Evolutionary conservation across 2,329 filamentous ascomycete species (phyloP), one percentile per base, ranked within the genome.

Genomic region (Didymella keratinophila): DNA sequence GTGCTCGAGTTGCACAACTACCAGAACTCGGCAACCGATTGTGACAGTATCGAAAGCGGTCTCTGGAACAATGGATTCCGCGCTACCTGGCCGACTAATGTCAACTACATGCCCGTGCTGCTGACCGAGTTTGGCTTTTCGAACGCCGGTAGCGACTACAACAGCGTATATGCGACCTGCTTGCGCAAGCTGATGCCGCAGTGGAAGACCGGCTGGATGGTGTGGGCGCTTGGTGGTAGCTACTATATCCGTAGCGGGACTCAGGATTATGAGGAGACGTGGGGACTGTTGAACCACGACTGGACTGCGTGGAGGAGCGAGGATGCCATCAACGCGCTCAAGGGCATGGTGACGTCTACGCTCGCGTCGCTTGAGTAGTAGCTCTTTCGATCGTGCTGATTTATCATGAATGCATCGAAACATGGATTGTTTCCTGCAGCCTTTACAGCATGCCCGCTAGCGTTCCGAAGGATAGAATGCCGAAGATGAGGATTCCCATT

Each of bases 1-100:
- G 84, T 86, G 8, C 78, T 87, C 2, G 86, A 88, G 71, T 76
- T 87, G 10, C 86, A 88, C 78, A 87, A 86, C 74, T 88, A 88
- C 71, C 78, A 85, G 59, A 85, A 80, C 63, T 67, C 71, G n/a
- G 80, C 81, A 3, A 78, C 71, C 0, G 80, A 76, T 65, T 88
- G 86, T 70, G 68, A 70, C 9, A 75, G 74, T 9, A 78, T 87
- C 12, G 73, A 78, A 60, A 71, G 75, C 48, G 80, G 80, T 18
- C 73, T 87, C 6, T 80, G 81, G 71, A 77, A 76, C 51, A 79
- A 81, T 57, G 86, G 85, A 0, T 87, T 86, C 76, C 77, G 82
- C 64, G 83, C 84, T 1, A 78, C 84, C 72, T 77, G 80, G 61
- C 59, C 75, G 0, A 67, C 71, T 4, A 75, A 77, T 11, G 75